These are phyloP conservation scores for Penicillium riverlandense DNA, from an alignment of 495 filamentous ascomycete species.

Conservation along the genomic window DNA sequence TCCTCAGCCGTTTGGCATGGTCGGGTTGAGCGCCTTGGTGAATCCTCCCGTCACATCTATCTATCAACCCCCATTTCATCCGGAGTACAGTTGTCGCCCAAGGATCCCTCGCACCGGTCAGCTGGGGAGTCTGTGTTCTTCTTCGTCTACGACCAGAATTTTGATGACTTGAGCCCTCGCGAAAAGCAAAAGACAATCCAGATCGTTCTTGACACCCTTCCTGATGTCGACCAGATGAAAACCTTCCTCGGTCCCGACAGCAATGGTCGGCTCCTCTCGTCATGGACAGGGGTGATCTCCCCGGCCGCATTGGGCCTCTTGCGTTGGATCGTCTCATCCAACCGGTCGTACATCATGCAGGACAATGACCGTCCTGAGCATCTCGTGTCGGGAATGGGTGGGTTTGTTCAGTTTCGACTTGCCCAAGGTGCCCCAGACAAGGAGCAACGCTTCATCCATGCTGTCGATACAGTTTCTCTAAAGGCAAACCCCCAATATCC, in stretches of 20 bases:
- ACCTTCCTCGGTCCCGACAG: constrained; percentile 43
- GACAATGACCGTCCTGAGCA: constrained; percentile 45
- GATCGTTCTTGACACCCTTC: constrained; percentile 60
- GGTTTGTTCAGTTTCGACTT: constrained; percentile 78
- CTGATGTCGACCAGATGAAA: constrained; percentile 56
- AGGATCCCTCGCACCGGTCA: not conserved
- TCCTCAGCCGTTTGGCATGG: constrained; percentile 13
- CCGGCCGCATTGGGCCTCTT: constrained; percentile 63
- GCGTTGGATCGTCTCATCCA: constrained; percentile 88
- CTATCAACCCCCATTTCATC: constrained; percentile 12
- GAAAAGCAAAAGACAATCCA: constrained; percentile 49
- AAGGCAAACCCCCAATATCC: constrained; percentile 41
- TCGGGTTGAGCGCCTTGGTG: constrained; percentile 8
- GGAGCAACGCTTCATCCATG: constrained; percentile 68
- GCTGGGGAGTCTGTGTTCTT: constrained; percentile 11
- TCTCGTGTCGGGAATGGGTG: constrained; percentile 55
- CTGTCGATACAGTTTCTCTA: constrained; percentile 44
- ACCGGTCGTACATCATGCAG: constrained; percentile 78
- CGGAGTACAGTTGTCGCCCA: not conserved
- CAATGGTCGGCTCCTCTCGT: constrained; percentile 34
- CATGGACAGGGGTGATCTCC: constrained; percentile 57
- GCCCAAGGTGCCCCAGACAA: constrained; percentile 88
- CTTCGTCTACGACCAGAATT: constrained; percentile 46
- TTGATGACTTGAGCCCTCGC: constrained; percentile 40
- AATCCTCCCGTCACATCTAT: not conserved